Base-by-base conservation (phyloP, 345 rosid species). In the Odontarrhena argentea region DNA sequence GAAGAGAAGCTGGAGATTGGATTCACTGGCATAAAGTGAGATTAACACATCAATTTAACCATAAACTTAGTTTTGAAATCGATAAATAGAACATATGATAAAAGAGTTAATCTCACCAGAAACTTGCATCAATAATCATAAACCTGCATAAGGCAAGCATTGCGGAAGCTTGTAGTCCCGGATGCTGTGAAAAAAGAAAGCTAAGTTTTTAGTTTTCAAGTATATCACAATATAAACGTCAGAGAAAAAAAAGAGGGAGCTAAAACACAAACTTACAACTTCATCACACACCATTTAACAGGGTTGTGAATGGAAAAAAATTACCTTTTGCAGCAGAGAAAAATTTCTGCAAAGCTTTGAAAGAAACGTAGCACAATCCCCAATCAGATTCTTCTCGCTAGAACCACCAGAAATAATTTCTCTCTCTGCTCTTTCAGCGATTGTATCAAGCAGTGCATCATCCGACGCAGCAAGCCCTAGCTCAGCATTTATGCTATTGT, bases 1-100 rank as follows among this genome's bases (percentile, higher is more conserved):
- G 80, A 94, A 91, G 66, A 94, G 99, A 71, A 94, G 93, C 83
- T 91, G 99, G 69, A 94, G 97, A 82, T 94, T 88, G 57, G 87
- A 84, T 55, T 87, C 86, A 59, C 99, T 94, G 85, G 74, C 78
- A 76, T 65, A 52, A 51, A 78, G 60, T 55, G 25, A 81, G 34
- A 22, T 35, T 48, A 49, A 79, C 43, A 42, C 11, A 79, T 67
- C 50, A 67, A 34, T 22, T 28, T 38, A 45, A 59, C 55, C 11
- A n/a, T 3, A 48, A 22, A 10, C 18, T 67, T 9, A 55, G 35
- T 55, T 55, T 55, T 48, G 53, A 41, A 43, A 34, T 42, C 30
- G 64, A 30, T 5, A 14, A 15, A 63, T 7, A 56, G 66, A 40
- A 42, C 9, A 25, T 57, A 67, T 63, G 59, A 65, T 56, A 38